These are phyloP conservation scores for Tetrapyrgos nigripes DNA, from an alignment of 1,284 basidiomycete species.

Conservation along the genomic window DNA sequence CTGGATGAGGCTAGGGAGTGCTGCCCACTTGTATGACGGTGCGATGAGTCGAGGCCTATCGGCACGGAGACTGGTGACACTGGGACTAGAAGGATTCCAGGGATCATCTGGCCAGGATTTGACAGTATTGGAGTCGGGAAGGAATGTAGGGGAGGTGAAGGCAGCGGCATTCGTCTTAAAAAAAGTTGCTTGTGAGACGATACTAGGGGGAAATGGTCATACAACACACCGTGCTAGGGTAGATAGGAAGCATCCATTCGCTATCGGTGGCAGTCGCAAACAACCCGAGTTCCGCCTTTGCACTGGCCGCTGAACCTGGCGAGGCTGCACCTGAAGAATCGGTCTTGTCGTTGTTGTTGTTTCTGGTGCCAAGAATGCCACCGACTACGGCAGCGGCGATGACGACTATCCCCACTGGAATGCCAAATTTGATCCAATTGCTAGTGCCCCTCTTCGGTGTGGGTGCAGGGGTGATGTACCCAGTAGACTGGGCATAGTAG, in stretches of 20 bases:
- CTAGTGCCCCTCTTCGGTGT: constrained; percentile 50
- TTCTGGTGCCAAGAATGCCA: constrained; percentile 59
- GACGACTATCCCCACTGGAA: constrained; percentile 53
- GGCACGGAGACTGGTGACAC: constrained; percentile 65
- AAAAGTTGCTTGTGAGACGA: neutral
- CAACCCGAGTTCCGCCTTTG: constrained; percentile 34
- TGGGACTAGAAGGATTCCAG: constrained; percentile 67
- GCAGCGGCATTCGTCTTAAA: constrained; percentile 79
- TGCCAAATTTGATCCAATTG: constrained; percentile 61
- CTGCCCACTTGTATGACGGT: constrained; percentile 90
- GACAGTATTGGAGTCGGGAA: constrained; percentile 52
- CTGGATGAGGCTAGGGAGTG: constrained; percentile 78
- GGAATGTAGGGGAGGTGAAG: constrained; percentile 78
- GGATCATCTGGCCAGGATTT: constrained; percentile 78
- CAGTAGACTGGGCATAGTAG: constrained; percentile 70
- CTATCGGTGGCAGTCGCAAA: constrained; percentile 49
- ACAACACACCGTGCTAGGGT: constrained; percentile 48
- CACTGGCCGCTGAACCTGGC: constrained; percentile 39
- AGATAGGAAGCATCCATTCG: constrained; percentile 49
- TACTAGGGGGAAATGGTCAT: neutral
- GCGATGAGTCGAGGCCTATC: constrained; percentile 93
- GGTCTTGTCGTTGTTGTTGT: constrained; percentile 7
- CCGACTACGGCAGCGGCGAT: constrained; percentile 73
- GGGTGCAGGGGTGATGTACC: constrained; percentile 62
- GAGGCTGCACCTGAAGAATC: constrained; percentile 20